Base-by-base conservation (phyloP, 2,329 filamentous ascomycete species). In the Aspergillus proliferans region DNA sequence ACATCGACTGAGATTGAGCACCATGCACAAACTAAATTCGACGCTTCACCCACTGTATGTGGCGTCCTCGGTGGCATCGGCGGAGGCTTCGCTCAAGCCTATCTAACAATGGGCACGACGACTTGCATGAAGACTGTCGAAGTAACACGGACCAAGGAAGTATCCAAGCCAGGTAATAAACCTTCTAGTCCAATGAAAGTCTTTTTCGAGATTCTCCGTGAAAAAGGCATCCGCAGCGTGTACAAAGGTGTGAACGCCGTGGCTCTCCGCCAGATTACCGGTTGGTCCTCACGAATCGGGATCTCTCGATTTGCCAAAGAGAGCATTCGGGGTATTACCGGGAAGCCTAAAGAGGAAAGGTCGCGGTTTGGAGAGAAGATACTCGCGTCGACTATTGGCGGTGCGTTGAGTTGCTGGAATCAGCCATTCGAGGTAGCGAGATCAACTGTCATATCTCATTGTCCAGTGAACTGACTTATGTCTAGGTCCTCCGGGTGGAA, bases 81-180 rank as follows among this genome's bases (percentile, higher is more conserved):
- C 14, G 92, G 92, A 66, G 92, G 92, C 78, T 84, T 96, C 51
- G 91, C 91, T 39, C 92, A 96, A 76, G 91, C 92, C 53, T 96
- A 97, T 71, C 90, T 91, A 59, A 97, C 92, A 70, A 96, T 97
- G 91, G 91, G 92, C 61, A 96, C 96, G 84, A 96, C 91, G 76
- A 96, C 92, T 51, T 96, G 92, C 82, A 97, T 96, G 92, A 97
- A 96, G 83, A 96, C 92, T 58, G 91, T 96, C 60, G 91, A 96
- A 75, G 96, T 96, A 73, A 97, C 92, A 65, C 91, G 95, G 76
- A 85, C 91, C 79, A 95, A 95, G 81, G 77, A 91, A 62, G 87
- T 22, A 33, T 46, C 22, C 2, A 30, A 47, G 6, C 3, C 24
- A 8, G 49, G 49, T 4, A 18, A 22, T 10, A 46, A 43, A 21